phyloP scores from a whole-genome alignment of 2,329 filamentous ascomycete genomes.

The Akanthomyces dipterigenus region DNA sequence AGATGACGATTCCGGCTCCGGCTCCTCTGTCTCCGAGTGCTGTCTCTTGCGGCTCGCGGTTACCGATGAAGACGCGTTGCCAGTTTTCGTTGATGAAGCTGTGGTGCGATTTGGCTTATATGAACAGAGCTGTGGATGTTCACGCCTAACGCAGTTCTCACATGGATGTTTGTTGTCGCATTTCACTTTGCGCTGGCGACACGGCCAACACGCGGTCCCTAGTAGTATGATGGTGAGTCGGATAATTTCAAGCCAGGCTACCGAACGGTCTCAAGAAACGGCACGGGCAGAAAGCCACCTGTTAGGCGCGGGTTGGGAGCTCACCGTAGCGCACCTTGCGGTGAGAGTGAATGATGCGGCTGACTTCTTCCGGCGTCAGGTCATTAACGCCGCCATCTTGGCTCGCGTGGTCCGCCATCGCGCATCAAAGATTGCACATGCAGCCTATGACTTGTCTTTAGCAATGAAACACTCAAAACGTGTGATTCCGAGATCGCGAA shows the following conservation, averaged over 20 bases:
- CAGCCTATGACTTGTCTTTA: not conserved
- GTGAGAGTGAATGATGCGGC: constrained; percentile 61
- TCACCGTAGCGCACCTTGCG: constrained; percentile 63
- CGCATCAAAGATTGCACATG: constrained; percentile 7
- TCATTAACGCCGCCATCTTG: constrained; percentile 45
- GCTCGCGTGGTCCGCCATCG: constrained; percentile 39
- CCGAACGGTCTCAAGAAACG: not conserved
- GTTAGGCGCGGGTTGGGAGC: constrained; percentile 20
- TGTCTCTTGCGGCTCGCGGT: constrained; percentile 25
- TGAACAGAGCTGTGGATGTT: constrained; percentile 58
- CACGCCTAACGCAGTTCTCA: constrained; percentile 61
- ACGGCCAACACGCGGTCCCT: constrained; percentile 62
- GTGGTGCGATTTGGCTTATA: constrained; percentile 54
- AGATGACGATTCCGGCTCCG: constrained; percentile 23
- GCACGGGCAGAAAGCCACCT: not conserved
- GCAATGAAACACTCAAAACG: not conserved
- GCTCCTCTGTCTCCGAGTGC: constrained; percentile 25
- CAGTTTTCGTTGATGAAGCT: constrained; percentile 27
- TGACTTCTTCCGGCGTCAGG: constrained; percentile 59
- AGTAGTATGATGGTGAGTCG: not conserved
- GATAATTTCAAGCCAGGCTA: not conserved
- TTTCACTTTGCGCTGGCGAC: constrained; percentile 61
- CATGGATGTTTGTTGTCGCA: constrained; percentile 64
- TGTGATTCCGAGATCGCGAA: constrained; percentile 20
- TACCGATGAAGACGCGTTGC: constrained; percentile 24